phyloP scores from a whole-genome alignment of 1,139 yeast species.

The Kodamaea anthophila region DNA sequence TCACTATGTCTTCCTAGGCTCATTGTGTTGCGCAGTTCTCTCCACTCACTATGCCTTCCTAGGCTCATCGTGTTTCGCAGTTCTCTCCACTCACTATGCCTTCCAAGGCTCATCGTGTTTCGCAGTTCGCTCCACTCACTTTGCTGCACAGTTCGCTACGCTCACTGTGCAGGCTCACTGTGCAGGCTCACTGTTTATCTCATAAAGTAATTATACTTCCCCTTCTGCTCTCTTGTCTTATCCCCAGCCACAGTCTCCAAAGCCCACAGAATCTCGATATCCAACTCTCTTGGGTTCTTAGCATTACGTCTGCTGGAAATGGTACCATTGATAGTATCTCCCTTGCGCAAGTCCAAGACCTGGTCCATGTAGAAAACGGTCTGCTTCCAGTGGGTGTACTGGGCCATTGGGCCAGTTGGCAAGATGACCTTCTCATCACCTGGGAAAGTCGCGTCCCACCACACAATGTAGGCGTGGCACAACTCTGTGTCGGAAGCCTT shows the following conservation, averaged over 20 bases:
- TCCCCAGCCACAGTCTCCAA: conserved; percentile 51
- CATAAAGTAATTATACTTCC: conserved; percentile 60
- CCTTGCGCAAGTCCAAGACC: conserved; percentile 70
- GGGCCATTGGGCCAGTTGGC: conserved; percentile 77
- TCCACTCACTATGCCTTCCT: no score
- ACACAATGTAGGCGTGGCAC: conserved; percentile 84
- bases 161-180: no score
- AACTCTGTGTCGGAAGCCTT: conserved; percentile 73
- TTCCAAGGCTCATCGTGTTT: no score
- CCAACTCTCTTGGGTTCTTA: conserved; percentile 78
- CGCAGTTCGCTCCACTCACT: no score
- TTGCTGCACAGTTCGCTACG: no score
- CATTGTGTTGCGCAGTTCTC: no score
- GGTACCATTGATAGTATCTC: conserved; percentile 68
- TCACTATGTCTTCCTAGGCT: no score
- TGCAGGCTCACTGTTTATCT: conserved; percentile 42
- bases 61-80: no score
- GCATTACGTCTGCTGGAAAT: conserved; percentile 73
- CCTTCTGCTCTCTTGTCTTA: conserved; percentile 47
- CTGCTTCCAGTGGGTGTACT: conserved; percentile 95
- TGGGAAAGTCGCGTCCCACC: conserved; percentile 94
- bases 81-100: no score
- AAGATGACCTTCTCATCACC: conserved; percentile 58
- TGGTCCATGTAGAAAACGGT: conserved; percentile 88
- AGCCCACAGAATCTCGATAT: conserved; percentile 57